A percentile compares a stretch with the other conserved stretches of the same genome.
These are phyloP conservation scores for Acacia crassicarpa DNA, from an alignment of 306 rosid species.

Conservation along the genomic window DNA sequence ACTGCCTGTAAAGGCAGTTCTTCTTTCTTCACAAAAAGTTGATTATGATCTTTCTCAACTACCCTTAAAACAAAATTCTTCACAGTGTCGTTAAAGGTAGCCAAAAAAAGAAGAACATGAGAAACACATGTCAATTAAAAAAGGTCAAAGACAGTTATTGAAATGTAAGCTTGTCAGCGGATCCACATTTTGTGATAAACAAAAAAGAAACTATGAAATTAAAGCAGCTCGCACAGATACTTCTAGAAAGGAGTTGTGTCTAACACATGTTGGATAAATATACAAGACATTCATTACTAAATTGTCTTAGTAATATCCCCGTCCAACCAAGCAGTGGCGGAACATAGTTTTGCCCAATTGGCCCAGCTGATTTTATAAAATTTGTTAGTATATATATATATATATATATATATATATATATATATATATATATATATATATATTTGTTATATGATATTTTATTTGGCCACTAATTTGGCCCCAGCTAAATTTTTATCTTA, in stretches of 20 bases:
- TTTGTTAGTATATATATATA: too few relatives aligned
- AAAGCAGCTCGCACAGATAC: background rate
- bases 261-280: background rate
- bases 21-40: constrained; percentile 85
- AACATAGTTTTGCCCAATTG: too few relatives aligned
- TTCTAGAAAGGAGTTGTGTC: background rate
- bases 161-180: background rate
- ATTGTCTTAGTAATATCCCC: background rate
- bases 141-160: background rate
- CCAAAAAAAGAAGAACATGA: constrained; percentile 90
- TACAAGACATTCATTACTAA: background rate
- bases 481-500: too few relatives aligned
- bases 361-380: too few relatives aligned
- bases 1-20: constrained; percentile 76
- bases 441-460: too few relatives aligned
- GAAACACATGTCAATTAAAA: constrained; percentile 2
- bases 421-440: too few relatives aligned
- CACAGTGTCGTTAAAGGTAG: constrained; percentile 81
- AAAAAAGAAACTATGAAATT: constrained; percentile 4
- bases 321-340: too few relatives aligned
- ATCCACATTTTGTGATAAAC: background rate
- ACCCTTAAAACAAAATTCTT: constrained; percentile 64
- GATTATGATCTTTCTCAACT: constrained; percentile 61
- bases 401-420: too few relatives aligned
- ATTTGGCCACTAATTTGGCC: too few relatives aligned